Evolutionary conservation across 768 basidiomycete genomes (phyloP), one percentile per base, ranked within the genome.

Genomic region (Auricularia heimuer): DNA sequence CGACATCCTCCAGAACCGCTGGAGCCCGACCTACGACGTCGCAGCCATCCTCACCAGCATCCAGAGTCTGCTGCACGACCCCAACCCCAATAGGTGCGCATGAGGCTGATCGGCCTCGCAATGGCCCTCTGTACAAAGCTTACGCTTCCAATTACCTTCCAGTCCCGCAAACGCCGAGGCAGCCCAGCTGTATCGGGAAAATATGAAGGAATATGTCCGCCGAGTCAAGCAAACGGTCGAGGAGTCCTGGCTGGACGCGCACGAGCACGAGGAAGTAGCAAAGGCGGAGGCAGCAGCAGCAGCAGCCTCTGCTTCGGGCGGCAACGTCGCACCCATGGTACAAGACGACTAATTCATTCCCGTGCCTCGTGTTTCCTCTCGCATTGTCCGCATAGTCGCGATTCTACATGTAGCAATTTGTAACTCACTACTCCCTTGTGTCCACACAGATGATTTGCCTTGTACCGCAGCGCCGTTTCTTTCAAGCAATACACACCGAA

Each of bases 131-230:
- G 14, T 58, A n/a, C 39, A n/a, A 16, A 18, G 47, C 47, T 51
- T 6, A 51, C 47, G 47, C 47, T 4, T 51, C 47, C 63, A 29
- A 14, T 33, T 35, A 21, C 10, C 58, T 36, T 33, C 29, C 74
- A 96, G 94, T 72, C 96, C 97, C 14, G 97, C 96, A 3, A 99
- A 99, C 72, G 96, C 94, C 3, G 97, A 99, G 77, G 97, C 97
- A 0, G 97, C 97, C 4, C 92, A 94, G 77, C 76, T 99, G 67
- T 99, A 95, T 73, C 80, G 96, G 65, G 96, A 98, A 74, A 97
- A 97, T 72, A 94, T 95, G 90, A 98, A 97, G 78, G 96, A 98
- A 79, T 98, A 98, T 73, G 90, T 96, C 61, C 80, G 94, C 67
- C 77, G 94, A 64, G 96, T 98, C 36, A 92, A 96, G 77, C 85